Evolutionary conservation across 2,329 filamentous ascomycete genomes (phyloP).

Genomic region (Aspergillus intermedius): DNA sequence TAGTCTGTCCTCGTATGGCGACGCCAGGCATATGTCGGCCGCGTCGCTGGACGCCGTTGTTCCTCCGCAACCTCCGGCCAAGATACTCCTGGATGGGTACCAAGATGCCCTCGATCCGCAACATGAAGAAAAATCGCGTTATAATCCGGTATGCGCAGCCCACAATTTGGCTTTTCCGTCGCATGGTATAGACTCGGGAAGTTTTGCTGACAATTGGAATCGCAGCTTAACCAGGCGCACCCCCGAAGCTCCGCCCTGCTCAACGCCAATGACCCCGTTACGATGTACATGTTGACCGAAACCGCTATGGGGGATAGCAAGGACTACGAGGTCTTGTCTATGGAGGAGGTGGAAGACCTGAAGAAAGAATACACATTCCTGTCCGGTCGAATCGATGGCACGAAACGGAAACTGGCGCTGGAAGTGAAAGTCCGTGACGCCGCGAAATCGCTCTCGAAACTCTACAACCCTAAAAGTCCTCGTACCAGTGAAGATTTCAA

Average conservation of each 20-base stretch:
- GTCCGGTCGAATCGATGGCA: conserved; percentile 69
- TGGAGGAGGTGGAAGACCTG: conserved; percentile 82
- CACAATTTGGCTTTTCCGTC: too few relatives aligned
- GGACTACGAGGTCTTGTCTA: conserved; percentile 75
- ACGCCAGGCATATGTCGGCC: conserved; percentile 32
- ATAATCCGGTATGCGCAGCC: conserved; percentile 49
- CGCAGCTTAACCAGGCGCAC: conserved; percentile 47
- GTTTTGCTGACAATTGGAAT: not conserved
- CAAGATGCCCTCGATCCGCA: conserved; percentile 51
- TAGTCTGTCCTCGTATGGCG: conserved; percentile 37
- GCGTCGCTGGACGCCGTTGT: conserved; percentile 28
- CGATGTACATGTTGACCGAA: conserved; percentile 87
- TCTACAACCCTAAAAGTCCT: conserved; percentile 64
- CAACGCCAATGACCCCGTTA: conserved; percentile 55
- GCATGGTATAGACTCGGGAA: too few relatives aligned
- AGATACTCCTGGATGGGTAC: conserved; percentile 55
- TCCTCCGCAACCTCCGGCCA: conserved; percentile 29
- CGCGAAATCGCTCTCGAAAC: conserved; percentile 72
- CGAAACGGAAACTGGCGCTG: conserved; percentile 74
- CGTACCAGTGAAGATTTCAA: conserved; percentile 40
- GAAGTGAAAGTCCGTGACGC: conserved; percentile 95
- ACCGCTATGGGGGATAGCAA: conserved; percentile 86
- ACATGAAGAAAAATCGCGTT: conserved; percentile 49
- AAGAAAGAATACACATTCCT: conserved; percentile 79
- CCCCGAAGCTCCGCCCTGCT: conserved; percentile 32